Percentiles rank a stretch among this genome's conserved stretches.
Conservation (phyloP, 345 rosid genomes). For the Excoecaria agallocha region DNA sequence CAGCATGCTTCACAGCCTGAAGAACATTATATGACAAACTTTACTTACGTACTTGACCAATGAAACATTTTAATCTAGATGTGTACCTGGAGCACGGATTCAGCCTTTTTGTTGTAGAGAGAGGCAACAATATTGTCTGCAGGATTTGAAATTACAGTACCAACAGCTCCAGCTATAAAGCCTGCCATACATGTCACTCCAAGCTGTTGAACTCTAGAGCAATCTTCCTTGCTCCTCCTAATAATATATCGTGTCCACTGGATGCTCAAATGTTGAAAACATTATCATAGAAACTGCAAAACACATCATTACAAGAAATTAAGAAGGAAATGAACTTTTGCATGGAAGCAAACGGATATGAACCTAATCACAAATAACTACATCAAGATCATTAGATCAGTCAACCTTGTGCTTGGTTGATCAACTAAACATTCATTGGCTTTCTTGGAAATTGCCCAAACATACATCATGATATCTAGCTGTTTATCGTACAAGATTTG, state of each 20-base stretch:
- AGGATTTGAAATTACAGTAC: conserved; percentile 56
- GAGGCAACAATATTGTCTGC: conserved; percentile 55
- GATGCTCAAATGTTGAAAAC: conserved; percentile 56
- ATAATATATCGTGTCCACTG: conserved; percentile 43
- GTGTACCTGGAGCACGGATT: conserved; percentile 46
- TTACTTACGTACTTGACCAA: neutral
- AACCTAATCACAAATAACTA: neutral
- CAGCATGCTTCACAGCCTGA: conserved; percentile 61
- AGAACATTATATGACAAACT: conserved; percentile 2
- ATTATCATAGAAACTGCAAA: conserved; percentile 54
- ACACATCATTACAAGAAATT: conserved; percentile 10
- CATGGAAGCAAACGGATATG: neutral
- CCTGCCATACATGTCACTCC: conserved; percentile 54
- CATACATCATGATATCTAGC: neutral
- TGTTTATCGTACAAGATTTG: neutral
- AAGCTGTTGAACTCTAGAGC: conserved; percentile 48
- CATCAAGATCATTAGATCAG: neutral
- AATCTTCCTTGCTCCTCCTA: conserved; percentile 43
- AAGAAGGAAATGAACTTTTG: neutral
- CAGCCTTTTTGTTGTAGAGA: conserved; percentile 56
- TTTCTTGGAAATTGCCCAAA: neutral
- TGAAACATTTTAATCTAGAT: neutral
- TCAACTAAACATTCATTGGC: neutral
- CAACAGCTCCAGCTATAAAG: conserved; percentile 47
- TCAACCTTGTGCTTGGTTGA: neutral